Evolutionary conservation across 805 yeast species (phyloP).

Genomic region (Blastobotrys attinorum): DNA sequence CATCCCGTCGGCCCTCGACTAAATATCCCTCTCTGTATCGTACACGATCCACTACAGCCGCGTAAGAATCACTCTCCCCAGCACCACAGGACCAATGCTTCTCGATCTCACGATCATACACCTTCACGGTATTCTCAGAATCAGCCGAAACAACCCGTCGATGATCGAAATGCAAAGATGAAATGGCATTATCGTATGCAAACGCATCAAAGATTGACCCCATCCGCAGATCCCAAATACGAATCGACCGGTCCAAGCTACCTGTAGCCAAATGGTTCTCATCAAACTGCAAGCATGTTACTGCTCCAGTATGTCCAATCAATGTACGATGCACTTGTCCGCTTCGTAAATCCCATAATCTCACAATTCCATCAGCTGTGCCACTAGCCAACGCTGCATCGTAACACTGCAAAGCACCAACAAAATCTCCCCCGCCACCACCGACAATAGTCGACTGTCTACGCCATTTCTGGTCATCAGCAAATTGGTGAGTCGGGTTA

Average conservation of each 20-base stretch:
- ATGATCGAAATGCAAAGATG: constrained; percentile 51
- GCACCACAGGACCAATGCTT: constrained; percentile 49
- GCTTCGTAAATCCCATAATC: constrained; percentile 69
- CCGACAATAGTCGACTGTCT: constrained; percentile 7
- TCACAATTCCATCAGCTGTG: constrained; percentile 64
- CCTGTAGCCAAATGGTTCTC: constrained; percentile 58
- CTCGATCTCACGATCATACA: constrained; percentile 49
- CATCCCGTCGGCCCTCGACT: constrained; percentile 56
- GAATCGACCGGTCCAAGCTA: constrained; percentile 50
- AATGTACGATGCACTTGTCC: constrained; percentile 57
- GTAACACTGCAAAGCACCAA: constrained; percentile 61
- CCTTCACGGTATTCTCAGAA: constrained; percentile 41
- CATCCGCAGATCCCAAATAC: constrained; percentile 68
- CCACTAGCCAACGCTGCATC: constrained; percentile 78
- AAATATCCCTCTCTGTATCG: constrained; percentile 56
- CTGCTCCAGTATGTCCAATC: constrained; percentile 62
- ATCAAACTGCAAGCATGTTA: constrained; percentile 62
- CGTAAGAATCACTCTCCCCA: constrained; percentile 27
- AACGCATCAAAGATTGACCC: constrained; percentile 56
- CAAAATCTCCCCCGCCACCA: constrained; percentile 25
- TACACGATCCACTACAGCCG: constrained; percentile 34
- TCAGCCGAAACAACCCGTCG: constrained; percentile 48
- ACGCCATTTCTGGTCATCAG: constrained; percentile 7
- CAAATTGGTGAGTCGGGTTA: constrained; percentile 5
- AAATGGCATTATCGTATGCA: constrained; percentile 50